phyloP scores from a whole-genome alignment of 2,329 filamentous ascomycete genomes.

The Exophiala sideris region DNA sequence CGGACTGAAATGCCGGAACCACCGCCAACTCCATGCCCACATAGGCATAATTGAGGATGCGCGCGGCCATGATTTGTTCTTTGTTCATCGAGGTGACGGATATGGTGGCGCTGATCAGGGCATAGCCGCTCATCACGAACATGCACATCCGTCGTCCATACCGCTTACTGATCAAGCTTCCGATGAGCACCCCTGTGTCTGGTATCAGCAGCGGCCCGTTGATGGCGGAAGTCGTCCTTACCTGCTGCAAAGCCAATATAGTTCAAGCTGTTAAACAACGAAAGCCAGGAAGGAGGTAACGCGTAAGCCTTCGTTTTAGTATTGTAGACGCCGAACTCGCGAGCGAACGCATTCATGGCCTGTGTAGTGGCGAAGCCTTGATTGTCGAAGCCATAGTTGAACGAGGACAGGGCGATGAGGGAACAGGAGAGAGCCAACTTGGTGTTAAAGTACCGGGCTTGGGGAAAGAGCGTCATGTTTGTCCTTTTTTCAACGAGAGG shows the following conservation, averaged over 20 bases:
- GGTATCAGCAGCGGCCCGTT: background rate
- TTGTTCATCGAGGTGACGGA: constrained; percentile 32
- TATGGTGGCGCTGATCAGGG: constrained; percentile 34
- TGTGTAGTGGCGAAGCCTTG: constrained; percentile 38
- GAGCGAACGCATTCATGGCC: constrained; percentile 38
- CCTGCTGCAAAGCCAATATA: constrained; percentile 37
- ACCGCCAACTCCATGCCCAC: constrained; percentile 86
- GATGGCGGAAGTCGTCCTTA: constrained; percentile 14
- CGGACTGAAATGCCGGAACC: constrained; percentile 87
- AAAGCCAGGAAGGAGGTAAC: constrained; percentile 35
- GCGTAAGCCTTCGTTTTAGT: constrained; percentile 26
- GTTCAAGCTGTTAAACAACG: constrained; percentile 38
- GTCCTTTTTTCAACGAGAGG: background rate
- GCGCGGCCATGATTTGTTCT: constrained; percentile 35
- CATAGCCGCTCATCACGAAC: constrained; percentile 39
- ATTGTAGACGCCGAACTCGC: constrained; percentile 35
- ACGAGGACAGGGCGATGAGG: constrained; percentile 37
- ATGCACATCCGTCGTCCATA: constrained; percentile 38
- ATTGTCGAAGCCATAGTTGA: constrained; percentile 44
- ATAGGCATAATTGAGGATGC: constrained; percentile 52
- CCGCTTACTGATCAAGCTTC: constrained; percentile 31
- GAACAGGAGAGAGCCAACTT: background rate
- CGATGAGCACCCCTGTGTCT: constrained; percentile 29
- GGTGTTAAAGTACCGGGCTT: background rate
- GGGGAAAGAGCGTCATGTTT: background rate